phyloP scores from a whole-genome alignment of 139 green algal species.

The Micromonas pusilla region DNA sequence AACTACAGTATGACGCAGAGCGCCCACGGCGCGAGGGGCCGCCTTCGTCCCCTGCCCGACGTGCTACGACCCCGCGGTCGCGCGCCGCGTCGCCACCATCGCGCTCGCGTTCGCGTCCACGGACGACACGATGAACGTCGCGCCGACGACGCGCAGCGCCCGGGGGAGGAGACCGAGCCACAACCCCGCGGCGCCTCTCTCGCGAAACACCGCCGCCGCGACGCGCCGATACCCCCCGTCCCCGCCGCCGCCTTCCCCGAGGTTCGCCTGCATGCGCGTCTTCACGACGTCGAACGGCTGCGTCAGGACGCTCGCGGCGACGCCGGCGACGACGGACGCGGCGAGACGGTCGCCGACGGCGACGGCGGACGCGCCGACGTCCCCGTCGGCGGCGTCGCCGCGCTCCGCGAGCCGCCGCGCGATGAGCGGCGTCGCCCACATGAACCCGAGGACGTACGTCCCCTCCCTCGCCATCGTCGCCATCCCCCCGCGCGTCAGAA shows the following conservation, averaged over 20 bases:
- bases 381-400: too few relatives aligned
- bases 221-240: too few relatives aligned
- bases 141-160: not conserved
- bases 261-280: not conserved
- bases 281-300: not conserved
- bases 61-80: too few relatives aligned
- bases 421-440: not conserved
- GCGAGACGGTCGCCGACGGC: not conserved
- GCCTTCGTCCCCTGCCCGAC: too few relatives aligned
- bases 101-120: too few relatives aligned
- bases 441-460: not conserved
- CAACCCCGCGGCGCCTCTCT: not conserved
- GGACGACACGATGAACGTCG: too few relatives aligned
- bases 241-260: not conserved
- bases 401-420: not conserved
- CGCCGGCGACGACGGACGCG: too few relatives aligned
- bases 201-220: not conserved
- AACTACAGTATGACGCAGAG: too few relatives aligned
- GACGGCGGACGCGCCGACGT: too few relatives aligned
- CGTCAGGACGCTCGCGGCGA: not conserved
- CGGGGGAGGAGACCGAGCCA: not conserved
- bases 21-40: too few relatives aligned
- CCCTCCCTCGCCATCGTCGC: not conserved
- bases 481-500: not conserved
- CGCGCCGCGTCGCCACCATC: too few relatives aligned